Conservation (phyloP, 768 basidiomycete genomes). For the Pleurotus platypus region DNA sequence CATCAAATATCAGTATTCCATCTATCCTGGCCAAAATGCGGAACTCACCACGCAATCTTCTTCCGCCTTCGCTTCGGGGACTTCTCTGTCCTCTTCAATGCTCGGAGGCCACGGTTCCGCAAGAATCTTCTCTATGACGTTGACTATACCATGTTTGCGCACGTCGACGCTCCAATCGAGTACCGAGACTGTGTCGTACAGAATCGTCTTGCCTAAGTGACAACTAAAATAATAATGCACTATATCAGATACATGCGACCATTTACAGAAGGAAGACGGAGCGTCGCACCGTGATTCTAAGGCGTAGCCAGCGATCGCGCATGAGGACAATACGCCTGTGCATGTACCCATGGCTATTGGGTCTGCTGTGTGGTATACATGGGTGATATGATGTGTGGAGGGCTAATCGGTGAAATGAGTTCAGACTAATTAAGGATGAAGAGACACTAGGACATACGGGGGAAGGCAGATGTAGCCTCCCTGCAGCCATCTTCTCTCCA, state of each 20-base stretch:
- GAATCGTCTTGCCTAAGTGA: constrained; percentile 79
- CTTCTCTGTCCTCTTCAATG: constrained; percentile 57
- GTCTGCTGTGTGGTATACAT: constrained; percentile 93
- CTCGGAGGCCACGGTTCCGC: constrained; percentile 68
- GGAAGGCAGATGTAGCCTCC: constrained; percentile 79
- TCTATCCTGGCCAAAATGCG: neutral
- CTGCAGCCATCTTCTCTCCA: constrained; percentile 78
- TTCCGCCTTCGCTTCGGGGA: constrained; percentile 51
- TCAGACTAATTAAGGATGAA: too few relatives aligned
- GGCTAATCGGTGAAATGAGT: constrained; percentile 30
- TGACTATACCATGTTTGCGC: constrained; percentile 75
- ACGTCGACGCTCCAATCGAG: constrained; percentile 84
- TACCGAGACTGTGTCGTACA: constrained; percentile 91
- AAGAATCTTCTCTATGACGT: constrained; percentile 73
- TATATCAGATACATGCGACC: too few relatives aligned
- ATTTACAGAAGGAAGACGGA: too few relatives aligned
- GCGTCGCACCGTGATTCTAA: constrained; percentile 43
- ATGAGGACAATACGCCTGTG: constrained; percentile 76
- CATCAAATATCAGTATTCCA: neutral
- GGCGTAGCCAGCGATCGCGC: constrained; percentile 86
- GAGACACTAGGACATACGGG: constrained; percentile 28
- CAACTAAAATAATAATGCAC: constrained; percentile 43
- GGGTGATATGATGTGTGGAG: constrained; percentile 76
- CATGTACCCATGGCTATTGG: constrained; percentile 91
- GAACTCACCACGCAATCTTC: constrained; percentile 68